Base-by-base conservation (phyloP, 2,329 filamentous ascomycete genomes). In the Hirsutella rhossiliensis region DNA sequence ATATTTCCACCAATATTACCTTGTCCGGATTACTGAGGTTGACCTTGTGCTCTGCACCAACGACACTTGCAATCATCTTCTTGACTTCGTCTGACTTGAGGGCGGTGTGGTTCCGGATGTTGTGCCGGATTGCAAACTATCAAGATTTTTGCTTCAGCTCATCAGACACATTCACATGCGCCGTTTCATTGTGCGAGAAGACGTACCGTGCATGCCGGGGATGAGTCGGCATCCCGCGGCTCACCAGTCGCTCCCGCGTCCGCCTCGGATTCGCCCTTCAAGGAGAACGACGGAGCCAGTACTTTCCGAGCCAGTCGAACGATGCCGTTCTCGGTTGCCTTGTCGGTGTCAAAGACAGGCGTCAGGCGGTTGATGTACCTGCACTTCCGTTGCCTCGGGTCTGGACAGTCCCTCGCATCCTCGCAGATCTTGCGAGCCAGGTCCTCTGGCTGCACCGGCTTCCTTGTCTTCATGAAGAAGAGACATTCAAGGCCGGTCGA, bases 71-170 rank as follows among this genome's bases (percentile, higher is more conserved):
- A 49, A 90, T 73, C 49, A 74, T 76, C 54, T 82, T 77, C 60
- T 92, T 90, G 41, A 90, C 71, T 17, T 68, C 68, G 50, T 81
- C 76, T 46, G 84, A 75, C 52, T 76, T 82, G 48, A 90, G 69
- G 4, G 71, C 71, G 52, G 71, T 80, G 62, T 89, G 81, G 55
- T 84, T 86, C 44, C 86, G 79, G 48, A 87, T 77, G 13, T 77
- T 83, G n/a, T 82, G 78, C 38, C 86, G 78, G 52, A 94, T 89
- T n/a, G 85, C 86, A 62, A 87, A 92, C 85, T 90, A 48, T 11
- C 41, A 27, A 28, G 27, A 27, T 7, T 31, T 11, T 20, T 11
- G 5, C 12, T 20, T 40, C 31, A 44, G 45, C 7, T 20, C 17
- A n/a, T 11, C 17, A 7, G n/a, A 23, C 6, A 9, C 13, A 5